phyloP scores from a whole-genome alignment of 2,329 filamentous ascomycete species.

The Cercospora brassicicola region DNA sequence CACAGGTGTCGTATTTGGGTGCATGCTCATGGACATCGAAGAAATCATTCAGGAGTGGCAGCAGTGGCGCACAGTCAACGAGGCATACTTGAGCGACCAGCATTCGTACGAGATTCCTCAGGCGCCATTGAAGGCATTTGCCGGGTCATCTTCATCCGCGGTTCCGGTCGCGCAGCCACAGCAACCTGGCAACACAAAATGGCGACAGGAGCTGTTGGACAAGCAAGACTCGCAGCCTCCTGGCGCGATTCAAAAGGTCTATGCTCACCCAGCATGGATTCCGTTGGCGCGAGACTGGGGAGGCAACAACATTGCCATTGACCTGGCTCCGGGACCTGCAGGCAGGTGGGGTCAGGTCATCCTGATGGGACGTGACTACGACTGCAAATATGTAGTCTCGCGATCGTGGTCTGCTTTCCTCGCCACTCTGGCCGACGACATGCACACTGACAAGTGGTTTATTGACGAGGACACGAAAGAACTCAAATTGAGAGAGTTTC shows the following conservation, averaged over 20 bases:
- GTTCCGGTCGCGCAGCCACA: conserved; percentile 38
- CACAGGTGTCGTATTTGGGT: conserved; percentile 88
- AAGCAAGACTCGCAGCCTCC: conserved; percentile 86
- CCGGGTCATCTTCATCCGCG: conserved; percentile 63
- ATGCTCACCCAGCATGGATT: conserved; percentile 93
- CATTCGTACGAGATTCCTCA: conserved; percentile 59
- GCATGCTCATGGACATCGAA: conserved; percentile 95
- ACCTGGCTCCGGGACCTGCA: conserved; percentile 83
- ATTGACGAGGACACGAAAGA: conserved; percentile 91
- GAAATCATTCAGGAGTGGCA: conserved; percentile 98
- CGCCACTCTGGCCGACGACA: conserved; percentile 82
- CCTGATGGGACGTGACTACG: conserved; percentile 94
- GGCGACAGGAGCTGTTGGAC: conserved; percentile 80
- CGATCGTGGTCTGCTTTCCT: conserved; percentile 88
- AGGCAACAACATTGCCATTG: conserved; percentile 93
- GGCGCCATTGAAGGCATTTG: conserved; percentile 69
- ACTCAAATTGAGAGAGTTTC: conserved; percentile 90
- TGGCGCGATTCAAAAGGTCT: conserved; percentile 84
- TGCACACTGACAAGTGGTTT: conserved; percentile 84
- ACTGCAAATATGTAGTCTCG: conserved; percentile 95
- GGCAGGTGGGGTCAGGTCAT: conserved; percentile 97
- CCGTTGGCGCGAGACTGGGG: conserved; percentile 96
- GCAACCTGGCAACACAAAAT: conserved; percentile 51
- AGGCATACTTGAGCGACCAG: conserved; percentile 71
- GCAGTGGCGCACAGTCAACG: conserved; percentile 91